Evolutionary conservation across 768 basidiomycete genomes (phyloP).

Genomic region (Serendipita vermifera): DNA sequence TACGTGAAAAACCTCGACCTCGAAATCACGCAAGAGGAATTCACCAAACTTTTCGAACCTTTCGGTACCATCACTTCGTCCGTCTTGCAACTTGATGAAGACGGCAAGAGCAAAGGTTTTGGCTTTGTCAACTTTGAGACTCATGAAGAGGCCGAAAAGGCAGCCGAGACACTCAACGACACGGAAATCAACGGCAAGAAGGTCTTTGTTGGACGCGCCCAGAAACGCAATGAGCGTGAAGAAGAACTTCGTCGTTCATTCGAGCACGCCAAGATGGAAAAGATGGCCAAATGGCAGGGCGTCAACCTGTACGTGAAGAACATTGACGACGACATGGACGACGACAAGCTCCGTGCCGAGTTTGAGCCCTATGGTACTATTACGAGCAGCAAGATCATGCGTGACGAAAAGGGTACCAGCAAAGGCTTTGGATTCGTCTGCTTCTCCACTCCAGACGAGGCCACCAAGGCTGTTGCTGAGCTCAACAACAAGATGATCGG

Average conservation of each 20-base stretch:
- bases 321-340: conserved; percentile 93
- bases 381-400: conserved; percentile 99
- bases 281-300: conserved; percentile 94
- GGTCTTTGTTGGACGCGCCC: conserved; percentile 89
- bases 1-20: conserved; percentile 94
- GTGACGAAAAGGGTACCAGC: conserved; percentile 83
- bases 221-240: conserved; percentile 97
- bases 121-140: conserved; percentile 94
- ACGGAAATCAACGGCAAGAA: conserved; percentile 72
- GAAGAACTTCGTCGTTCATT: conserved; percentile 88
- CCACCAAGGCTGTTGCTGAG: conserved; percentile 97
- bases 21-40: conserved; percentile 75
- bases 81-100: conserved; percentile 68
- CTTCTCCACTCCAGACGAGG: conserved; percentile 96
- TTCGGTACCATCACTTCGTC: conserved; percentile 85
- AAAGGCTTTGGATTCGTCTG: conserved; percentile 99
- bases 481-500: conserved; percentile 99
- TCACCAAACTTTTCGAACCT: conserved; percentile 60
- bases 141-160: conserved; percentile 84
- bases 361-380: conserved; percentile 96
- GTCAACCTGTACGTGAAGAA: conserved; percentile 99
- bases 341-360: conserved; percentile 90
- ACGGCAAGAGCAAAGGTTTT: conserved; percentile 90
- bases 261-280: conserved; percentile 94
- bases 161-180: conserved; percentile 84